Conservation (phyloP, 163 green algal genomes). For the Prototheca cutis region DNA sequence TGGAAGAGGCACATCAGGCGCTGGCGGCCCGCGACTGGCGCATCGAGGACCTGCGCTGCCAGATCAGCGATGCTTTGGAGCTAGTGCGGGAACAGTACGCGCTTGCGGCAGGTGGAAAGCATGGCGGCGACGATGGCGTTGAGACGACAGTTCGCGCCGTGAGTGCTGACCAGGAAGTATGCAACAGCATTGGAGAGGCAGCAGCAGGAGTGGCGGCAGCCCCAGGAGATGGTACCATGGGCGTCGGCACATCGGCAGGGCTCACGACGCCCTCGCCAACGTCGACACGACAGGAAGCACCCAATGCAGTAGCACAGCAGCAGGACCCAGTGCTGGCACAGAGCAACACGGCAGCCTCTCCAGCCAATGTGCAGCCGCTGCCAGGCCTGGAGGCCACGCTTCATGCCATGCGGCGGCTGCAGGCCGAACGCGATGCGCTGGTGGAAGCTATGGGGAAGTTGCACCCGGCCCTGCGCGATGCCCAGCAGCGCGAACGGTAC, state of each 20-base stretch:
- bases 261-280: background rate
- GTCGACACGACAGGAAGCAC: no score
- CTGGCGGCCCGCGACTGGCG: background rate
- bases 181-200: background rate
- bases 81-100: background rate
- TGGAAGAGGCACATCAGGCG: background rate
- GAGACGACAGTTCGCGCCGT: background rate
- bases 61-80: background rate
- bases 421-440: background rate
- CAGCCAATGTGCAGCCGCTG: background rate
- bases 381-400: background rate
- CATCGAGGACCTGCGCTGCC: background rate
- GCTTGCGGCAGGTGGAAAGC: background rate
- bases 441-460: conserved; percentile 4
- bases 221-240: background rate
- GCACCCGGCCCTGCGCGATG: background rate
- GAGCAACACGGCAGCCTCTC: background rate
- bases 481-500: background rate
- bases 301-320: no score
- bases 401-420: conserved; percentile 5
- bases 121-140: background rate
- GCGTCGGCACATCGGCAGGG: background rate
- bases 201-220: background rate
- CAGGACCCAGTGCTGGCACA: background rate
- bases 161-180: background rate